A percentile compares a stretch with the other conserved stretches of the same genome.
These are phyloP conservation scores for Kandelia obovata DNA, from an alignment of 345 rosid species.

Conservation along the genomic window DNA sequence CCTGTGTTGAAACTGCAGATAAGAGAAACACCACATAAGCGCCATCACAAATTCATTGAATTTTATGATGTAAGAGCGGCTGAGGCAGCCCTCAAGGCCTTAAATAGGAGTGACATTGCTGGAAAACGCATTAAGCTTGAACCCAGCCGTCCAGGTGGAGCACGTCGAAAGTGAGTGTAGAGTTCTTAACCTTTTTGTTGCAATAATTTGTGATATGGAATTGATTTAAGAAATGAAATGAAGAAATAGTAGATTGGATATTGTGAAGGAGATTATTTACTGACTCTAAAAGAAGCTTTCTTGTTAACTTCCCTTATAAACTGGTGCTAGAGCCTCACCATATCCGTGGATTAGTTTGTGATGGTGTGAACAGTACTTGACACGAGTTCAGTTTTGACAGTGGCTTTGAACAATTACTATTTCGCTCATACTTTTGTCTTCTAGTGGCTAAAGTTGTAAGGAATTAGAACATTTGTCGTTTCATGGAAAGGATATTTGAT, in stretches of 20 bases:
- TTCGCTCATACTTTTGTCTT: too few relatives aligned
- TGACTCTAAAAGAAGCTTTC: background rate
- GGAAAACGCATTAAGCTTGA: slow-evolving; percentile 97
- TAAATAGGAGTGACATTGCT: slow-evolving; percentile 91
- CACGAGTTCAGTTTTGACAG: background rate
- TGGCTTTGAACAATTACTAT: background rate
- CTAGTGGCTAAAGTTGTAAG: too few relatives aligned
- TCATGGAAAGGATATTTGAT: too few relatives aligned
- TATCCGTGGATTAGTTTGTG: too few relatives aligned
- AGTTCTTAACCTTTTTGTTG: background rate
- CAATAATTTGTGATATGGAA: background rate
- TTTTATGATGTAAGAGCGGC: slow-evolving; percentile 93
- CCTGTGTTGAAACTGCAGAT: slow-evolving; percentile 50
- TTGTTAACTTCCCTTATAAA: too few relatives aligned
- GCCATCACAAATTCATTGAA: slow-evolving; percentile 90
- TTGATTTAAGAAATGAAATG: slow-evolving; percentile 1
- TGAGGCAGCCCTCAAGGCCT: slow-evolving; percentile 76
- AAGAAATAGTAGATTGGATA: background rate
- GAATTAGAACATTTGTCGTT: too few relatives aligned
- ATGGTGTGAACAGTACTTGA: background rate
- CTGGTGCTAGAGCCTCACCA: too few relatives aligned
- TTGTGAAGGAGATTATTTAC: background rate
- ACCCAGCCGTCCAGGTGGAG: slow-evolving; percentile 98
- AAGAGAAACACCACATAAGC: slow-evolving; percentile 89
- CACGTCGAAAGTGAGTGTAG: slow-evolving; percentile 69